phyloP scores from a whole-genome alignment of 257 asterid species.

The Nicotiana noctiflora region DNA sequence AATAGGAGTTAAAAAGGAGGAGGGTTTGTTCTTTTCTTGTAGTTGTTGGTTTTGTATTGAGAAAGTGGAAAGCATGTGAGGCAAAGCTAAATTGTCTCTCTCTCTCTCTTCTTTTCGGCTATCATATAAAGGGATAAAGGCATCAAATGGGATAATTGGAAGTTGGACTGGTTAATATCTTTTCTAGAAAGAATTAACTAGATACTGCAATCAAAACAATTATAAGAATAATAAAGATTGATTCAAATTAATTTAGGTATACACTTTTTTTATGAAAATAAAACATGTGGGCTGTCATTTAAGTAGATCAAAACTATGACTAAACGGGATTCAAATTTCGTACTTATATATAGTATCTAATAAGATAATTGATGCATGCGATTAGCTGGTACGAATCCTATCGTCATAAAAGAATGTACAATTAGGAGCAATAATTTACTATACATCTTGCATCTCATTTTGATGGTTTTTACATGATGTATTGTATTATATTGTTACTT shows the following conservation, averaged over 20 bases:
- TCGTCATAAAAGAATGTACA: no score
- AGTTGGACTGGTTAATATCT: conserved; percentile 52
- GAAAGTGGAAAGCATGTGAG: conserved; percentile 88
- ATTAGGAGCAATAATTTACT: no score
- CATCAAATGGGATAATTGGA: conserved; percentile 29
- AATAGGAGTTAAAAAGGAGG: conserved; percentile 26
- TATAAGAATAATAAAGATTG: neutral
- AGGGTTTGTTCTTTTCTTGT: conserved; percentile 81
- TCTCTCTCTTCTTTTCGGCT: conserved; percentile 16
- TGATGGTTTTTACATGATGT: no score
- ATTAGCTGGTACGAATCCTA: no score
- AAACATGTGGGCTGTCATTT: neutral
- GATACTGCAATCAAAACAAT: neutral
- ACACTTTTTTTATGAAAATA: neutral
- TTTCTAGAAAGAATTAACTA: conserved; percentile 25
- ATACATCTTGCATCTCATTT: no score
- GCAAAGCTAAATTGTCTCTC: conserved; percentile 81
- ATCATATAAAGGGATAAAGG: conserved; percentile 47
- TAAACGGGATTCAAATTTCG: no score
- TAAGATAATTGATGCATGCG: no score
- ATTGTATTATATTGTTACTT: no score
- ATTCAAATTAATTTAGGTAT: neutral
- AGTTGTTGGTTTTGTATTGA: conserved; percentile 56
- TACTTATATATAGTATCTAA: no score
- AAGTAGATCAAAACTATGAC: no score